These are phyloP conservation scores for Arthrocladium fulminans DNA, from an alignment of 2,329 filamentous ascomycete genomes.

Conservation along the genomic window DNA sequence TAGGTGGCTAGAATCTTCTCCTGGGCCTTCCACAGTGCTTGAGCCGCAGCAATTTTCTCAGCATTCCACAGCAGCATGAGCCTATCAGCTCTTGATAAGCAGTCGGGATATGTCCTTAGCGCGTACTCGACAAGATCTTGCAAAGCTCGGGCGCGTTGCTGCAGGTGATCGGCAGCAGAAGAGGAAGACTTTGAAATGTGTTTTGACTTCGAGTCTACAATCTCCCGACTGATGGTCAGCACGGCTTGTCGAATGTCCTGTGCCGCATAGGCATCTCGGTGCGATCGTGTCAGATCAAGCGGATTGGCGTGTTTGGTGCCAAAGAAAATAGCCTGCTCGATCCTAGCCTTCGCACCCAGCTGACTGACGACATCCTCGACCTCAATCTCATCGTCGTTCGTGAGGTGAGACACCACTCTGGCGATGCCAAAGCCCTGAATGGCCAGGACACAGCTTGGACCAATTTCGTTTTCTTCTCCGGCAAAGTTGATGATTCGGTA, in stretches of 20 bases:
- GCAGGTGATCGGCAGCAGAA: conserved; percentile 73
- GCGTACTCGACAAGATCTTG: conserved; percentile 66
- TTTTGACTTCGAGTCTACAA: conserved; percentile 66
- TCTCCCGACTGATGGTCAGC: conserved; percentile 67
- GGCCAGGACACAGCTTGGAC: conserved; percentile 44
- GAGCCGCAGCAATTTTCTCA: conserved; percentile 77
- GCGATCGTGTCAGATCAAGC: conserved; percentile 68
- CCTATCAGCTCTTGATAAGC: conserved; percentile 57
- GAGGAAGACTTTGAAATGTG: conserved; percentile 65
- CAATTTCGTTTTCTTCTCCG: conserved; percentile 36
- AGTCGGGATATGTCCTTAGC: conserved; percentile 51
- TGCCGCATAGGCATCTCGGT: conserved; percentile 56
- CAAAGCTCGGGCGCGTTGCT: conserved; percentile 62
- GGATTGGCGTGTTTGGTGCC: conserved; percentile 73
- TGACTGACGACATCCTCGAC: conserved; percentile 30
- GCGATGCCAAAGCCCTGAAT: conserved; percentile 51
- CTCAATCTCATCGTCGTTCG: conserved; percentile 40
- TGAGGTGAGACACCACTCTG: conserved; percentile 29
- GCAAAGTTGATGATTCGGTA: conserved; percentile 44
- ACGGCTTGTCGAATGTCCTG: conserved; percentile 70
- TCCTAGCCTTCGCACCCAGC: conserved; percentile 75
- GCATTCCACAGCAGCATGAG: conserved; percentile 84
- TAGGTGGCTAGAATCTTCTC: conserved; percentile 57
- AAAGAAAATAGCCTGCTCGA: conserved; percentile 93
- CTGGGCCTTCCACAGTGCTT: conserved; percentile 70